Percentiles rank a stretch among this genome's conserved stretches.
Conservation (phyloP, 2,329 filamentous ascomycete genomes). For the Metarhizium guizhouense region DNA sequence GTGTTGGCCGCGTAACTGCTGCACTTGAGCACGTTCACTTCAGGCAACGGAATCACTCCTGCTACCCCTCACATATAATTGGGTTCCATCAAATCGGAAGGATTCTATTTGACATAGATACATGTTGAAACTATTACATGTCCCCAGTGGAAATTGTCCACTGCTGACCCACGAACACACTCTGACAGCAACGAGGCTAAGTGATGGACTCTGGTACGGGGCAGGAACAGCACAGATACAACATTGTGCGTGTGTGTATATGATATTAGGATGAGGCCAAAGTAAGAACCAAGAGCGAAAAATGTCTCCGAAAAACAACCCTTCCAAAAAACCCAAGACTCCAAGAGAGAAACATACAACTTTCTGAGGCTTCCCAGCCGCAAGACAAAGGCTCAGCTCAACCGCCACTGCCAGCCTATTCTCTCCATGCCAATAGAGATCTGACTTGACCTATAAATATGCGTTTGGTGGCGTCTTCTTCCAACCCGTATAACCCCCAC, state of each 20-base stretch:
- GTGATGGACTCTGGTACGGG: neutral
- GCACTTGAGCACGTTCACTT: neutral
- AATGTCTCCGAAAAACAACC: constrained; percentile 25
- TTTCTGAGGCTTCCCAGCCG: constrained; percentile 16
- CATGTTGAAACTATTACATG: neutral
- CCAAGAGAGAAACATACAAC: constrained; percentile 27
- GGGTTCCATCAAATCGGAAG: neutral
- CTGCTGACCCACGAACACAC: neutral
- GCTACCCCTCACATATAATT: neutral
- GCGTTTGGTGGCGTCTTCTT: constrained; percentile 12
- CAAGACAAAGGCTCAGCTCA: constrained; percentile 15
- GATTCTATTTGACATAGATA: neutral
- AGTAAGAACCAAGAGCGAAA: constrained; percentile 20
- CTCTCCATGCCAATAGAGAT: constrained; percentile 3
- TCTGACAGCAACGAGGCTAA: neutral
- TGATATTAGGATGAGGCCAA: constrained; percentile 12
- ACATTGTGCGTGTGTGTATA: neutral
- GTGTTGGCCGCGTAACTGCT: neutral
- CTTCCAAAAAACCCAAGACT: constrained; percentile 29
- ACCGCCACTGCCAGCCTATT: constrained; percentile 19
- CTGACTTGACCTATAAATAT: constrained; percentile 14
- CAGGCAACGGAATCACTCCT: neutral
- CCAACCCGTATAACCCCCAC: constrained; percentile 6
- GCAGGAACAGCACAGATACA: neutral
- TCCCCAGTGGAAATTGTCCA: neutral